Conservation (phyloP, 345 rosid species). For the Brassica juncea region DNA sequence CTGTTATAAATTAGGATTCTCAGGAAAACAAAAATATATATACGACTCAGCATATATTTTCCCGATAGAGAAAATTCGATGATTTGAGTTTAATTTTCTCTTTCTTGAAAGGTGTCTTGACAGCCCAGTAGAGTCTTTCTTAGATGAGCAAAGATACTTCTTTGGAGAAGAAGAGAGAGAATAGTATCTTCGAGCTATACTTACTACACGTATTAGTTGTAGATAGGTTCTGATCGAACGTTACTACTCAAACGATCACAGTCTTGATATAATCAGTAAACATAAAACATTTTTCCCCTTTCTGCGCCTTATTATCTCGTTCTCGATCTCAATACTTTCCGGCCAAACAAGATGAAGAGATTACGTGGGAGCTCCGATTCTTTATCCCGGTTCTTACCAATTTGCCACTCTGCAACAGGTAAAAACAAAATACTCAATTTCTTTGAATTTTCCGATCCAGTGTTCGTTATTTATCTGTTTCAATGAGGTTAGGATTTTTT, state of each 20-base stretch:
- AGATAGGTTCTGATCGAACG: slow-evolving; percentile 18
- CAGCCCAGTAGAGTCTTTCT: background rate
- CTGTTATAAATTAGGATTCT: background rate
- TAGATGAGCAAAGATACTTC: slow-evolving; percentile 13
- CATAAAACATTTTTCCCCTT: background rate
- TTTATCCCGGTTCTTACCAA: slow-evolving; percentile 71
- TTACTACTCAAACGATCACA: background rate
- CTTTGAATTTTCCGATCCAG: background rate
- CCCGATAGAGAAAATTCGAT: background rate
- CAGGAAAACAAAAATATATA: background rate
- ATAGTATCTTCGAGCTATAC: slow-evolving; percentile 1
- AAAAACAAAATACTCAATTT: background rate
- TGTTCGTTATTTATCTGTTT: background rate
- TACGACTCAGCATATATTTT: background rate
- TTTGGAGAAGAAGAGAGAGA: slow-evolving; percentile 16
- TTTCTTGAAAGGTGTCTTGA: slow-evolving; percentile 6
- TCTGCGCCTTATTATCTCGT: background rate
- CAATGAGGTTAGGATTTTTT: background rate
- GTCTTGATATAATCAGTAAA: background rate
- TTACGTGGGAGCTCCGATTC: slow-evolving; percentile 86
- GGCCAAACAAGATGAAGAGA: slow-evolving; percentile 68
- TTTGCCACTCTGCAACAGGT: slow-evolving; percentile 75
- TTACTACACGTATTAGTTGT: slow-evolving; percentile 10
- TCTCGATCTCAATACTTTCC: slow-evolving; percentile 8
- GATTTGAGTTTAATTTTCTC: background rate